These are phyloP conservation scores for Termitomyces sp. DNA, from an alignment of 768 basidiomycete species.

Conservation along the genomic window DNA sequence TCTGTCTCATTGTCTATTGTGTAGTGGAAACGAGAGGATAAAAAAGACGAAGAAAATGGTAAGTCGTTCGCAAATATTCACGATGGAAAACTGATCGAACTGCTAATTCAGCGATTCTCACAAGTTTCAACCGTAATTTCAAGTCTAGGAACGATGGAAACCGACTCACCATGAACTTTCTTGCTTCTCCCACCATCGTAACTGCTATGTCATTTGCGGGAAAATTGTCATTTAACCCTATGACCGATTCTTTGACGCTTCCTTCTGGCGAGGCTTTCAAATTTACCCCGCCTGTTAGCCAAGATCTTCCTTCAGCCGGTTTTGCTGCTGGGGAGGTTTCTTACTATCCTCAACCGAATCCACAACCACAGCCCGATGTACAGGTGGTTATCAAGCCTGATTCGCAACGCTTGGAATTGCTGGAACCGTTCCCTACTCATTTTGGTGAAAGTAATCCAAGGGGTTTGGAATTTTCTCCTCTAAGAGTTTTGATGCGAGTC, in stretches of 20 bases:
- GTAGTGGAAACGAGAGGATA: conserved; percentile 91
- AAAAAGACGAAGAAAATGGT: conserved; percentile 90
- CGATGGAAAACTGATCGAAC: conserved; percentile 1
- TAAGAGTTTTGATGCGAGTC: conserved; percentile 86
- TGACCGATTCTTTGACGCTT: conserved; percentile 62
- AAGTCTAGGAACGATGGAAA: conserved; percentile 98
- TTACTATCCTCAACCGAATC: conserved; percentile 74
- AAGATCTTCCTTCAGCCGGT: conserved; percentile 77
- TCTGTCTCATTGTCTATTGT: conserved; percentile 1
- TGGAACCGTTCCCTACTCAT: conserved; percentile 80
- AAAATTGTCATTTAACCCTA: conserved; percentile 88
- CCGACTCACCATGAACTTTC: conserved; percentile 91
- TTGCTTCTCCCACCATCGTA: conserved; percentile 94
- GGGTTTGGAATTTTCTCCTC: conserved; percentile 68
- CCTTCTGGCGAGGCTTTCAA: conserved; percentile 76
- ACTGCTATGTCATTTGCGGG: conserved; percentile 98
- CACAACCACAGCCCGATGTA: conserved; percentile 70
- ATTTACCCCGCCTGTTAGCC: conserved; percentile 79
- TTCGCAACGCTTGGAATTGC: conserved; percentile 80
- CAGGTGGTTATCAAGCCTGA: conserved; percentile 70
- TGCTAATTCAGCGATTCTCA: conserved; percentile 70
- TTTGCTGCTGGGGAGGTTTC: conserved; percentile 71
- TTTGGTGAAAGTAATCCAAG: conserved; percentile 51
- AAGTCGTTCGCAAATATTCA: not conserved
- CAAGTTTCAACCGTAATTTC: conserved; percentile 89